Base-by-base conservation (phyloP, 2,329 filamentous ascomycete genomes). In the Tolypocladium cylindrosporum region DNA sequence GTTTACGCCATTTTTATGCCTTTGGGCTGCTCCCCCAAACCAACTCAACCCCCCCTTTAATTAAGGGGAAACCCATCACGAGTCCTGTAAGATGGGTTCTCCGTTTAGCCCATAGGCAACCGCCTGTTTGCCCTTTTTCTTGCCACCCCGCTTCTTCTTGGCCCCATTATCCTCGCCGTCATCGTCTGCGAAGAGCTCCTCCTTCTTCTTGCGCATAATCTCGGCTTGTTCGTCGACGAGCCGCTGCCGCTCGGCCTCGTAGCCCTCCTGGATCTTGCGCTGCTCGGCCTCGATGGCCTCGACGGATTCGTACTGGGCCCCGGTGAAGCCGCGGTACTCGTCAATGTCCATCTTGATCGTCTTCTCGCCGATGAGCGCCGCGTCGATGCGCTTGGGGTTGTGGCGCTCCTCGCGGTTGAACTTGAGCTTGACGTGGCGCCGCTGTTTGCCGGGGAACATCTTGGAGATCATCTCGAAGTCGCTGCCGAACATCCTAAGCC, bases 381-480 rank as follows among this genome's bases (percentile, higher is more conserved):
- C 78, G 60, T 84, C 84, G 63, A 95, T 79, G 61, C 82, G 80
- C 3, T 75, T 72, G 0, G 88, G 85, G 61, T 87, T 80, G 56
- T 83, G 76, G 40, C 83, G 79, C 72, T 94, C 90, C 72, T 94
- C 90, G 60, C 87, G 85, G 65, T 87, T 89, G 74, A 90, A 94
- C 69, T 94, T 94, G 62, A 87, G 80, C 74, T 93, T 93, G 73
- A 94, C 81, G 69, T 89, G 84, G 39, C 86, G 82, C 21, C 90
- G 81, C 60, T 82, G 88, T 66, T 87, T 85, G 61, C 82, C 81
- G 1, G 85, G 82, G 66, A 95, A 92, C 80, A 91, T 85, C 64
- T 84, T 83, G 59, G 83, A 81, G 64, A 95, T 91, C 73, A 90
- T 89, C 69, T 87, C 81, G 68, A 94, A 95, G 68, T 93, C 89